Conservation (phyloP, 1,139 yeast species). For the Yamadazyma atmosphaerica region DNA sequence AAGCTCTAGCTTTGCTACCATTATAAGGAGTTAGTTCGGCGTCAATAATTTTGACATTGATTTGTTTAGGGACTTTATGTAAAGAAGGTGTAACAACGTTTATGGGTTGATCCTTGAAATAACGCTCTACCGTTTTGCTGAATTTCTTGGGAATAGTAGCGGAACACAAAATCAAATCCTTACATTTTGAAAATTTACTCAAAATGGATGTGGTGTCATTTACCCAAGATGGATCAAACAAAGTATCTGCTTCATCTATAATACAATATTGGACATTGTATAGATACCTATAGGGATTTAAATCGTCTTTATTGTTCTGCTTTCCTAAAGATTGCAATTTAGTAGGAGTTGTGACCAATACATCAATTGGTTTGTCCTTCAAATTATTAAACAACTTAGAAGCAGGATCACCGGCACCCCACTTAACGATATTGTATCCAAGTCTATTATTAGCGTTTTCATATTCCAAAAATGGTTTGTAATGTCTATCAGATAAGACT, state of each 20-base stretch:
- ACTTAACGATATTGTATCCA: constrained; percentile 51
- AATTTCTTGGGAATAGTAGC: constrained; percentile 89
- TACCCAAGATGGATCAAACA: constrained; percentile 81
- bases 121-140: constrained; percentile 55
- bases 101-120: constrained; percentile 66
- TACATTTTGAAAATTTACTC: constrained; percentile 51
- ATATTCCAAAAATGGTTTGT: constrained; percentile 22
- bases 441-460: constrained; percentile 31
- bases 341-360: constrained; percentile 82
- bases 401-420: constrained; percentile 56
- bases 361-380: constrained; percentile 58
- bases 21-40: constrained; percentile 74
- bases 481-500: constrained; percentile 18
- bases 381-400: constrained; percentile 50
- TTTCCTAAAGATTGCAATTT: constrained; percentile 46
- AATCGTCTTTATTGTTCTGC: constrained; percentile 41
- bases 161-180: constrained; percentile 74
- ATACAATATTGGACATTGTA: constrained; percentile 59
- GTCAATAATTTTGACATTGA: constrained; percentile 74
- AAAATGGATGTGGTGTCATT: constrained; percentile 64
- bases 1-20: constrained; percentile 79
- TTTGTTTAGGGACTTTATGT: constrained; percentile 77
- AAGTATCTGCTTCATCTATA: constrained; percentile 94
- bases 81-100: constrained; percentile 74
- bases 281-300: constrained; percentile 49